Evolutionary conservation across 2,329 filamentous ascomycete species (phyloP), one percentile per base, ranked within the genome.

Genomic region (Ascochyta clinopodiicola): DNA sequence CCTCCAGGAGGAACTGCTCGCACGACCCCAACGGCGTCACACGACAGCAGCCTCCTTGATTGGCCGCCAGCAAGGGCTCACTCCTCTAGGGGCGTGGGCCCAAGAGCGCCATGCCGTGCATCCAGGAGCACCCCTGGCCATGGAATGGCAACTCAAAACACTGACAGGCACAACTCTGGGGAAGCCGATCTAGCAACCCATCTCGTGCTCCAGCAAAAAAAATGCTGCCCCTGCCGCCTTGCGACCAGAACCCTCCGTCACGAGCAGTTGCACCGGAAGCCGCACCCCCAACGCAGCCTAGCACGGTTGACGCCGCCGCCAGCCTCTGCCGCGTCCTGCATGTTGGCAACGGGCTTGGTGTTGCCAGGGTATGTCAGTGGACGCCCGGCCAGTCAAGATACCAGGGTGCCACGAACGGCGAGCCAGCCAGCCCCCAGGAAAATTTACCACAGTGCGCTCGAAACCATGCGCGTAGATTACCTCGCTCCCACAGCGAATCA

Each of bases 81-180:
- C 4, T 5, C 12, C 17, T 31, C 9, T 0, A 2, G 10, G 27
- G 27, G 38, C 21, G 42, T 21, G 17, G 27, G 45, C 31, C 39
- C 51, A 36, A 50, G 42, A 46, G 31, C 27, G 17, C 17, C 17
- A 17, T 17, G 17, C 17, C 17, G 17, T 17, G 17, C 36, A 17
- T 32, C 24, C 52, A 58, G 59, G 50, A 60, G 55, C 62, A 59
- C 51, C 57, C 56, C 45, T 47, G 56, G 37, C 51, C 44, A 47
- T 52, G 48, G 49, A 48, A 45, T 52, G 37, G 34, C 19, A 32
- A 9, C 2, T 15, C 13, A 6, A 24, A 24, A 7, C 22, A 13
- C 9, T 31, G 47, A 51, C 47, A 51, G 22, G 53, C 47, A 44
- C 44, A 45, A 42, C 44, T 49, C 52, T 53, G 52, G 52, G 57